Evolutionary conservation across 2,329 filamentous ascomycete genomes (phyloP).

Genomic region (Curvularia sp.): DNA sequence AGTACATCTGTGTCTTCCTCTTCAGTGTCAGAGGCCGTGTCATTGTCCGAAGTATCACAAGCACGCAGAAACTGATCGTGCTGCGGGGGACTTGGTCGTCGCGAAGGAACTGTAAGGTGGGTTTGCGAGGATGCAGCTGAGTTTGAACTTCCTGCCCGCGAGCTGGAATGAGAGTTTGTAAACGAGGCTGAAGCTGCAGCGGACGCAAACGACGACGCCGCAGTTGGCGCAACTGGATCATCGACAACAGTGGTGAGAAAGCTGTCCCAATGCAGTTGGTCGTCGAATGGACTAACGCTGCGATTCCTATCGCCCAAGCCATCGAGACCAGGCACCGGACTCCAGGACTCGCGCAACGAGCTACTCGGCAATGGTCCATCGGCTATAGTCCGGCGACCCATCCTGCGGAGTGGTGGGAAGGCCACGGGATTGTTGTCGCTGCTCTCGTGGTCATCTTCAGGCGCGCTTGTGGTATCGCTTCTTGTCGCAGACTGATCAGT

Average conservation of each 20-base stretch:
- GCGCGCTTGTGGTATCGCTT: slow-evolving; percentile 12
- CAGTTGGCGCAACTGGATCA: slow-evolving; percentile 80
- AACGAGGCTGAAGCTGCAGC: slow-evolving; percentile 62
- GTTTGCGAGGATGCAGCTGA: slow-evolving; percentile 48
- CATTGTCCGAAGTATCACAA: slow-evolving; percentile 57
- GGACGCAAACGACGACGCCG: slow-evolving; percentile 82
- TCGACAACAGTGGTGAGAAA: slow-evolving; percentile 81
- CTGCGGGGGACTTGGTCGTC: slow-evolving; percentile 33
- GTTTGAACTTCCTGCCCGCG: slow-evolving; percentile 57
- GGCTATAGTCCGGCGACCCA: slow-evolving; percentile 48
- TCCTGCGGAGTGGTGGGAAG: slow-evolving; percentile 48
- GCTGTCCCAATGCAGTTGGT: slow-evolving; percentile 73
- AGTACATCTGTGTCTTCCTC: slow-evolving; percentile 50
- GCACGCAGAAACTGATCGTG: slow-evolving; percentile 59
- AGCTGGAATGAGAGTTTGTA: slow-evolving; percentile 46
- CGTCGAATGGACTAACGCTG: slow-evolving; percentile 72
- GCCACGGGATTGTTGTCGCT: slow-evolving; percentile 38
- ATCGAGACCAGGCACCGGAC: slow-evolving; percentile 59
- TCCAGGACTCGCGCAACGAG: slow-evolving; percentile 50
- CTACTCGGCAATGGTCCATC: slow-evolving; percentile 47
- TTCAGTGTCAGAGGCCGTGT: slow-evolving; percentile 60
- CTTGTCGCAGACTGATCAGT: slow-evolving; percentile 9
- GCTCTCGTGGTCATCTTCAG: slow-evolving; percentile 32
- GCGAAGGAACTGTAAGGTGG: slow-evolving; percentile 49
- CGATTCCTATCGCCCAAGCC: slow-evolving; percentile 85